These are phyloP conservation scores for Immersiella caudata DNA, from an alignment of 495 filamentous ascomycete genomes.

Conservation along the genomic window DNA sequence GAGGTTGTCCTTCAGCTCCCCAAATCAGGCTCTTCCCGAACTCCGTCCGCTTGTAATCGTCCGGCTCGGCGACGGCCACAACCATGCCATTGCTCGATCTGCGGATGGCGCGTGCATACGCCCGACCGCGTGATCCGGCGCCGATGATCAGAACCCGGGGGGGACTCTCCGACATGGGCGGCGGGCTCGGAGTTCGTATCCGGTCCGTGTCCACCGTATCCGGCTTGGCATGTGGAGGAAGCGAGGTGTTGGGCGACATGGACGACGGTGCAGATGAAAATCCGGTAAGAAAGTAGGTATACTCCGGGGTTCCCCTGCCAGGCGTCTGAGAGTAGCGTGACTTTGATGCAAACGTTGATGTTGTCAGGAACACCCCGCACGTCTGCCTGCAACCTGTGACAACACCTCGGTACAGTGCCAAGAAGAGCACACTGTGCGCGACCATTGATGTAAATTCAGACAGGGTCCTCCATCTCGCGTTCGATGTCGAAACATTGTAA, in stretches of 20 bases:
- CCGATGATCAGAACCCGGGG: slow-evolving; percentile 80
- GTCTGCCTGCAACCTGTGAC: too few species aligned
- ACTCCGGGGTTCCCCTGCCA: background rate
- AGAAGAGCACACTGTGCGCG: too few species aligned
- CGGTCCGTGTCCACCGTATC: background rate
- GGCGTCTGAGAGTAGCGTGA: too few species aligned
- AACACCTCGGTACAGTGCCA: too few species aligned
- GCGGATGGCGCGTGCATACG: slow-evolving; percentile 70
- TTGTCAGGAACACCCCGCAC: too few species aligned
- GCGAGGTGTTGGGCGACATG: slow-evolving; percentile 10
- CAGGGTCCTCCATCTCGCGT: too few species aligned
- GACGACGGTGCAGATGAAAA: background rate
- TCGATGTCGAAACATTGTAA: background rate
- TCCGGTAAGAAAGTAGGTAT: background rate
- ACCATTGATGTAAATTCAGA: too few species aligned
- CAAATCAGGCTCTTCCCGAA: slow-evolving; percentile 73
- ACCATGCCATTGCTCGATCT: slow-evolving; percentile 64
- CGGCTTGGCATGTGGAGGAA: slow-evolving; percentile 10
- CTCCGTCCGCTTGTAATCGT: slow-evolving; percentile 69
- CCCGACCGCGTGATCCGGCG: slow-evolving; percentile 79
- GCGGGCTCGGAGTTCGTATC: background rate
- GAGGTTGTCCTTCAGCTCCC: slow-evolving; percentile 43
- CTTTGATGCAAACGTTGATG: too few species aligned
- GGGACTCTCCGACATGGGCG: slow-evolving; percentile 41
- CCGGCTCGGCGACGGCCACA: slow-evolving; percentile 80